Evolutionary conservation across 768 basidiomycete genomes (phyloP), one percentile per base, ranked within the genome.

Genomic region (Austroboletus festivus): DNA sequence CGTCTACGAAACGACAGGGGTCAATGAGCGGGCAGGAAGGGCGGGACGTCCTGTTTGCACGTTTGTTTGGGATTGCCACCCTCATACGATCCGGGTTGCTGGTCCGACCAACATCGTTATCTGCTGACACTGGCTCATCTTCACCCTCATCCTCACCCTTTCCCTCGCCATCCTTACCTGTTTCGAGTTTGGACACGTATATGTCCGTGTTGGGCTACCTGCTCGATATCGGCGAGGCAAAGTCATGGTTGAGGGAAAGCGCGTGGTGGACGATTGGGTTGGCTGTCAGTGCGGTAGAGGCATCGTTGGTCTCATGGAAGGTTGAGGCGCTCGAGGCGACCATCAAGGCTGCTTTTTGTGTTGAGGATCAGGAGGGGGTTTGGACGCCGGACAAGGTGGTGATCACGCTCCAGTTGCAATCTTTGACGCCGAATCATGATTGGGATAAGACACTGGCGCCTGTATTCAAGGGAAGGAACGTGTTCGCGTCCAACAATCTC

Each of bases 301-400:
- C 68, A 6, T 84, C 81, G 16, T 69, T 79, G 4, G 81, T 85
- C 15, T 50, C 76, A 0, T 96, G 93, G 92, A 85, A 82, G 65
- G 72, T 74, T 1, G 75, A 80, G 20, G 92, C 84, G 4, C 57
- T 86, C 13, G 70, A 77, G 6, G 61, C 62, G 37, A 70, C 79
- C 0, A 59, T 87, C 10, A 61, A 77, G 31, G 68, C 67, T 2
- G 58, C 91, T 22, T 86, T 85, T 58, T 46, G 12, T n/a, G 33
- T 41, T 16, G 50, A 46, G 7, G 53, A 57, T 9, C 44, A 43
- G 18, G 57, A 44, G 5, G n/a, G 33, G 1, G 26, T 56, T 4
- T 97, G 94, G 93, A 85, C 87, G 3, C 84, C 86, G 18, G 95
- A 97, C 63, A 96, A 92, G 67, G 71, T 97, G 24, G 93, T 90